phyloP scores from a whole-genome alignment of 805 yeast genomes.

The Blastobotrys chiropterorum region DNA sequence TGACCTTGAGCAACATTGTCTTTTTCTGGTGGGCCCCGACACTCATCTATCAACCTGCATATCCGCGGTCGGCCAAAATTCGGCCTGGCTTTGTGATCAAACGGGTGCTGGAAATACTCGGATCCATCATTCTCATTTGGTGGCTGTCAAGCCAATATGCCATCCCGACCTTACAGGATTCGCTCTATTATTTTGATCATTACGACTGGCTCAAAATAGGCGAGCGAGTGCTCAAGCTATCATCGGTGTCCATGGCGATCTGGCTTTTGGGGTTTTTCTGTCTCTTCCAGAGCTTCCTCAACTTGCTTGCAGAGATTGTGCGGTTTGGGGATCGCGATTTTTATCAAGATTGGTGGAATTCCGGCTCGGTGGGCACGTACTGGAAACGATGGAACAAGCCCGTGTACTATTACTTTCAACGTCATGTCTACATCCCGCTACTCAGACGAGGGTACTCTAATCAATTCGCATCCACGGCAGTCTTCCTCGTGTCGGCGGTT shows the following conservation, averaged over 20 bases:
- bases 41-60: conserved; percentile 43
- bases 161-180: conserved; percentile 37
- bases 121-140: conserved; percentile 31
- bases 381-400: conserved; percentile 46
- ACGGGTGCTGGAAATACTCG: conserved; percentile 33
- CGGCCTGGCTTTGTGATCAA: conserved; percentile 30
- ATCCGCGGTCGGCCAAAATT: conserved; percentile 33
- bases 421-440: conserved; percentile 39
- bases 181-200: conserved; percentile 27
- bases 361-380: conserved; percentile 42
- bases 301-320: conserved; percentile 40
- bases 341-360: conserved; percentile 47
- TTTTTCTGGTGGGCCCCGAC: conserved; percentile 44
- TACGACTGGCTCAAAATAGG: conserved; percentile 24
- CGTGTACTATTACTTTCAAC: conserved; percentile 36
- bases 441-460: conserved; percentile 31
- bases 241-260: conserved; percentile 36
- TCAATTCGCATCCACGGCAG: conserved; percentile 30
- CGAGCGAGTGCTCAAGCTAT: conserved; percentile 35
- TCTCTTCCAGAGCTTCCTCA: conserved; percentile 38
- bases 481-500: conserved; percentile 39
- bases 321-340: conserved; percentile 42
- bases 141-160: conserved; percentile 38
- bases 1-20: conserved; percentile 31
- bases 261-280: conserved; percentile 41